A percentile compares a stretch with the other conserved stretches of the same genome.
These are phyloP conservation scores for Podaxis sp. DNA, from an alignment of 768 basidiomycete species.

Conservation along the genomic window DNA sequence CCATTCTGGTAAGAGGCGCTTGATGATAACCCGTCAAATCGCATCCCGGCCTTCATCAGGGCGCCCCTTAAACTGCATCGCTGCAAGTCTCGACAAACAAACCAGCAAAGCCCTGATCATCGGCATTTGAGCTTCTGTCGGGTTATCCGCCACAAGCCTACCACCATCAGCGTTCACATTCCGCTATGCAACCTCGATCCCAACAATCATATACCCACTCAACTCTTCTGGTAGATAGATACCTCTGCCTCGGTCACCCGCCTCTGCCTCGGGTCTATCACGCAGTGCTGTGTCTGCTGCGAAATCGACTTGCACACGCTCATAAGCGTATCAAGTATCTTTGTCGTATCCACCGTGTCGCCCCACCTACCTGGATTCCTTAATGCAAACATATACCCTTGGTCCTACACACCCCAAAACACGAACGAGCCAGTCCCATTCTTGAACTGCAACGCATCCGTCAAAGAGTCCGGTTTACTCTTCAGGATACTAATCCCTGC, in stretches of 20 bases:
- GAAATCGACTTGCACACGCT: slow-evolving; percentile 76
- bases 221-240: slow-evolving; percentile 93
- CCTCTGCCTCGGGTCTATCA: slow-evolving; percentile 71
- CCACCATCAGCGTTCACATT: slow-evolving; percentile 45
- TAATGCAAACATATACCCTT: slow-evolving; percentile 58
- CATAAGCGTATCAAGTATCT: slow-evolving; percentile 89
- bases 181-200: slow-evolving; percentile 79
- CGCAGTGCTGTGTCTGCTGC: slow-evolving; percentile 83
- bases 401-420: slow-evolving; percentile 85
- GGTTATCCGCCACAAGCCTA: slow-evolving; percentile 64
- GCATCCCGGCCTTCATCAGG: slow-evolving; percentile 76
- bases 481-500: slow-evolving; percentile 89
- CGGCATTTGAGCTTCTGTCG: slow-evolving; percentile 75
- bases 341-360: slow-evolving; percentile 56
- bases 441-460: slow-evolving; percentile 73
- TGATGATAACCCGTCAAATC: slow-evolving; percentile 83
- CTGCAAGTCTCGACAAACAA: slow-evolving; percentile 65
- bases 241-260: slow-evolving; percentile 74
- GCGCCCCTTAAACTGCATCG: slow-evolving; percentile 66
- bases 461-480: slow-evolving; percentile 68
- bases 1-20: slow-evolving; percentile 89
- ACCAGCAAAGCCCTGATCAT: slow-evolving; percentile 78
- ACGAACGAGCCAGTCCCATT: slow-evolving; percentile 87
- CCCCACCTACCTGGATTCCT: slow-evolving; percentile 53
- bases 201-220: slow-evolving; percentile 82